These are phyloP conservation scores for Colletotrichum cuscutae DNA, from an alignment of 2,329 filamentous ascomycete genomes.

Conservation along the genomic window DNA sequence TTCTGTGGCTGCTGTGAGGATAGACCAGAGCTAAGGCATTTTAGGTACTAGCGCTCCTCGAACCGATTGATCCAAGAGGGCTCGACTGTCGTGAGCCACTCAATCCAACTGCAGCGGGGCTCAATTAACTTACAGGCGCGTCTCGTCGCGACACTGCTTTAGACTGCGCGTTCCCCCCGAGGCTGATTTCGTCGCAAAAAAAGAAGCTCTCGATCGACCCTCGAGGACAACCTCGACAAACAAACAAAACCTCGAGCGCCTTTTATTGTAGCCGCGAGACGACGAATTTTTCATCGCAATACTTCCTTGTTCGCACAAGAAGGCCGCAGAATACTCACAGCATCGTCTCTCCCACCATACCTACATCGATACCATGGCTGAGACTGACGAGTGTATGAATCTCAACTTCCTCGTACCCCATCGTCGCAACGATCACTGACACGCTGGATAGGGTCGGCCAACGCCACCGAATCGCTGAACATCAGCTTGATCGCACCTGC, in stretches of 20 bases:
- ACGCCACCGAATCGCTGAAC: conserved; percentile 70
- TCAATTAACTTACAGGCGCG: conserved; percentile 4
- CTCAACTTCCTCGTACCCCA: neutral
- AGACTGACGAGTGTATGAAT: conserved; percentile 28
- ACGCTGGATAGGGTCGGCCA: conserved; percentile 60
- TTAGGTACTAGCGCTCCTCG: conserved; percentile 8
- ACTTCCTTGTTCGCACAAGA: neutral
- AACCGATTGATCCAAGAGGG: neutral
- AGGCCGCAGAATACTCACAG: neutral
- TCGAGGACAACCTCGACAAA: neutral
- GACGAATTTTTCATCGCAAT: neutral
- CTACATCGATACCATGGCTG: conserved; percentile 18
- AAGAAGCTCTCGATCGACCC: neutral
- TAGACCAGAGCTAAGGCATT: neutral
- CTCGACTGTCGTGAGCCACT: conserved; percentile 24
- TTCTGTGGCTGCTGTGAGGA: neutral
- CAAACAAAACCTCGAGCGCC: neutral
- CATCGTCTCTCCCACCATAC: neutral
- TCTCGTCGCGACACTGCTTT: conserved; percentile 18
- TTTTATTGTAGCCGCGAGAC: neutral
- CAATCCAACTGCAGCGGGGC: conserved; percentile 3
- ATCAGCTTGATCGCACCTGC: conserved; percentile 68
- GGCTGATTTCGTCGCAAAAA: conserved; percentile 9
- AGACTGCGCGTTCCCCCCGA: conserved; percentile 20
- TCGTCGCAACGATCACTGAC: neutral